Conservation (phyloP, 139 green algal genomes). For the Desmodesmus armatus region DNA sequence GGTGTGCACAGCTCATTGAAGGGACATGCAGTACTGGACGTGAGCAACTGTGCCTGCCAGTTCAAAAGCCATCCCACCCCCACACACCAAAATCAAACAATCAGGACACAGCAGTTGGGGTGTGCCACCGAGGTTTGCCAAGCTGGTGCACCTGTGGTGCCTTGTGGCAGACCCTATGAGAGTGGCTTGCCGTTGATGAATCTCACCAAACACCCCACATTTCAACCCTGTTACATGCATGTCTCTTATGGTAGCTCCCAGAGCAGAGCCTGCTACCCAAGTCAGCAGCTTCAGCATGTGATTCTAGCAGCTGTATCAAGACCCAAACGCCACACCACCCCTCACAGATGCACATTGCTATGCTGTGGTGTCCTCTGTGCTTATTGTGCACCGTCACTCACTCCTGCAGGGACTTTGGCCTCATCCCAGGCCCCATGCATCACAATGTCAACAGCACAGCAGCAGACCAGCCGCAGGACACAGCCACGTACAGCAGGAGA, state of each 20-base stretch:
- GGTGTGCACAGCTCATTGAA: no score
- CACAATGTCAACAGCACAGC: background rate
- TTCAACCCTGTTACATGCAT: no score
- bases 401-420: slow-evolving; percentile 18
- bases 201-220: no score
- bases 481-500: background rate
- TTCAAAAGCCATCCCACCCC: background rate
- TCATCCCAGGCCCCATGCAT: slow-evolving; percentile 30
- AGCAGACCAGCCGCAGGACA: slow-evolving; percentile 9
- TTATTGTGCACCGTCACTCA: background rate
- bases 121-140: no score
- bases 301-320: background rate
- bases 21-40: no score
- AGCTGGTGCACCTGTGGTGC: no score
- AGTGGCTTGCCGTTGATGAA: no score
- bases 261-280: no score
- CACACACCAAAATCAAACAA: background rate
- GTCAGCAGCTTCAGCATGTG: background rate
- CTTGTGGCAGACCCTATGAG: no score
- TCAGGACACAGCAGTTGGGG: no score
- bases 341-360: background rate
- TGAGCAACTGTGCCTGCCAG: no score
- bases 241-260: no score
- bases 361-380: background rate
- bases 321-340: background rate